Evolutionary conservation across 345 rosid species (phyloP), one percentile per base, ranked within the genome.

Genomic region (Tarenaya hassleriana): DNA sequence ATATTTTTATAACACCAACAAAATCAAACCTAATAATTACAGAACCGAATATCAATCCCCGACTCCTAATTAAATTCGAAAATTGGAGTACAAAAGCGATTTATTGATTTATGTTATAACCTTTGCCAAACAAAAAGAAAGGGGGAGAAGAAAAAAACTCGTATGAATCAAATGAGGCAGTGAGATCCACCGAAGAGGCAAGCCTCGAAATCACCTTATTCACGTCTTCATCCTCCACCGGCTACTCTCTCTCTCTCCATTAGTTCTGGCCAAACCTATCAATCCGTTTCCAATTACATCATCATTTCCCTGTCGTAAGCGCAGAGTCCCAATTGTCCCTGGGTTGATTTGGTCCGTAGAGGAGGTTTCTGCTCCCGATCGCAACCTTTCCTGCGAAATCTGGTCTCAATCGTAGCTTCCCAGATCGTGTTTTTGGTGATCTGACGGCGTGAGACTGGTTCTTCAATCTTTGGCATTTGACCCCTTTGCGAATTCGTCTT

Each of bases 351-450:
- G 55, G 13, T 42, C 32, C 19, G 39, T 7, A 42, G 58, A 57
- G 35, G 40, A 34, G 17, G 17, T 50, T 48, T 41, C n/a, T 24
- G 56, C 34, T 43, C 47, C 34, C 33, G 58, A 57, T 64, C 49
- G 45, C 18, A 45, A 64, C 49, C 57, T 56, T 8, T 11, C 13
- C 33, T 32, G 20, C 9, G 21, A 52, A 34, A 10, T 56, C 41
- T 43, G 47, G 56, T 52, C 51, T 48, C 24, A 64, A 45, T 51
- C 32, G 38, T 37, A 64, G 58, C 55, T 58, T 32, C 8, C 34
- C 45, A 39, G 55, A 58, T 58, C 60, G 45, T 15, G 0, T 7
- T 65, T 29, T 1, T 7, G 15, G 60, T 66, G 70, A 66, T 66
- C 60, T 47, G 41, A 21, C 40, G 41, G 34, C 47, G n/a, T 58